phyloP scores from a whole-genome alignment of 2,329 filamentous ascomycete species.

The Allantophomopsis lycopodina region DNA sequence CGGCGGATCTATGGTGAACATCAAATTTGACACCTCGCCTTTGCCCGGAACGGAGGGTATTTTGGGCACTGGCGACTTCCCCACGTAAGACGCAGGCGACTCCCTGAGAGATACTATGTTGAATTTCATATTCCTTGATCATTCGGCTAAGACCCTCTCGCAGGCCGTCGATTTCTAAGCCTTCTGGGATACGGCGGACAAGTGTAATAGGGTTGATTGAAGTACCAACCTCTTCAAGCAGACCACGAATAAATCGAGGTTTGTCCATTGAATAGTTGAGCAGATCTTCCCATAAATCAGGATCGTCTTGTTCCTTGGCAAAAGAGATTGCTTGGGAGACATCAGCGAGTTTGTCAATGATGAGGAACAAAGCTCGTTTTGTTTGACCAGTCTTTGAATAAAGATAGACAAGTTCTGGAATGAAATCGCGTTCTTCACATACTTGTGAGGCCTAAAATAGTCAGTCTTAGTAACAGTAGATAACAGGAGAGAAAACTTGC shows the following conservation, averaged over 20 bases:
- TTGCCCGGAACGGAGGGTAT: conserved; percentile 64
- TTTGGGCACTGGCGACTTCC: conserved; percentile 78
- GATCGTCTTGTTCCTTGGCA: conserved; percentile 83
- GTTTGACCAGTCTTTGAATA: conserved; percentile 92
- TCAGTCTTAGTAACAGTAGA: conserved; percentile 3
- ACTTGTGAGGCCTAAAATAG: conserved; percentile 48
- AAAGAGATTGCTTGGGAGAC: conserved; percentile 90
- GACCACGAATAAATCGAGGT: conserved; percentile 79
- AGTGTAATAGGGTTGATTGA: conserved; percentile 86
- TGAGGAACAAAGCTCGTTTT: conserved; percentile 80
- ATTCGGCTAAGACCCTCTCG: conserved; percentile 80
- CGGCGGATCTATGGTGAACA: conserved; percentile 34
- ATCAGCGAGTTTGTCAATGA: conserved; percentile 85
- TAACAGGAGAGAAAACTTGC: conserved; percentile 16
- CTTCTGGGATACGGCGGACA: conserved; percentile 81
- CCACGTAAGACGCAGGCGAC: conserved; percentile 77
- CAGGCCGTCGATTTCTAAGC: conserved; percentile 82
- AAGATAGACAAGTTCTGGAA: conserved; percentile 88
- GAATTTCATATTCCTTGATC: conserved; percentile 91
- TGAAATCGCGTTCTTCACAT: conserved; percentile 70
- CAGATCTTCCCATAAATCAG: conserved; percentile 88
- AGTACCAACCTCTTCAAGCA: conserved; percentile 89
- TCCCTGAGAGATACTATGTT: conserved; percentile 81
- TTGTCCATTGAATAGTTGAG: conserved; percentile 97
- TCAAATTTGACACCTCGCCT: conserved; percentile 84